Percentiles rank a stretch among this genome's conserved stretches.
These are phyloP conservation scores for Pneumocystis wakefieldiae DNA, from an alignment of 1,139 yeast species.

Conservation along the genomic window DNA sequence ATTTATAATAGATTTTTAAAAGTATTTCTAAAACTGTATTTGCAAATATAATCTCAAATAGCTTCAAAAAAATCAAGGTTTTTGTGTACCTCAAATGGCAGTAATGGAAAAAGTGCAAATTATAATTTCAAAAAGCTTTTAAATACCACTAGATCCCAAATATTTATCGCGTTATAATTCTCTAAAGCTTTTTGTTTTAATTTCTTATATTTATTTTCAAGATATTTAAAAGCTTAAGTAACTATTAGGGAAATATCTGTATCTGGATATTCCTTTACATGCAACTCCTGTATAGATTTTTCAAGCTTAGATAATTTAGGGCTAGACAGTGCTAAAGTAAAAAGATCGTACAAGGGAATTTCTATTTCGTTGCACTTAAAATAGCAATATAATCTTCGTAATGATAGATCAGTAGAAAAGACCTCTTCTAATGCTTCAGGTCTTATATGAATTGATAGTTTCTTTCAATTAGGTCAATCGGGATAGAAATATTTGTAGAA, in stretches of 20 bases:
- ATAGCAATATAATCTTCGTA: background rate
- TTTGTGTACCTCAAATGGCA: no score
- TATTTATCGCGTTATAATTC: background rate
- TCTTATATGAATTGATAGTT: conserved; percentile 51
- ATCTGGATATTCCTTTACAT: background rate
- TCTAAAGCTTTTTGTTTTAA: background rate
- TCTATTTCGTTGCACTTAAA: background rate
- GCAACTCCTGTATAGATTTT: background rate
- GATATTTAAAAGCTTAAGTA: background rate
- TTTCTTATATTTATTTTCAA: background rate
- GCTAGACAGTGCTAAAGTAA: background rate
- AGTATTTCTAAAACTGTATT: no score
- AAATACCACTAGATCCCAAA: background rate
- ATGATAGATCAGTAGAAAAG: background rate
- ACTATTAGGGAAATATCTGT: background rate
- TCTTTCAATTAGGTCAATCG: conserved; percentile 29
- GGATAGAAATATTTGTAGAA: conserved; percentile 35
- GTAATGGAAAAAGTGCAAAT: background rate
- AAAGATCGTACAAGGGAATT: background rate
- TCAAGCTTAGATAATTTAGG: background rate
- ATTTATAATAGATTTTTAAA: no score
- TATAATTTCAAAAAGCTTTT: background rate
- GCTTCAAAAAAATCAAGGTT: no score
- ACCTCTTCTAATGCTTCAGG: conserved; percentile 30
- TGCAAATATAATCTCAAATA: no score